Evolutionary conservation across 176 grass and related monocot genomes (phyloP), one percentile per base, ranked within the genome.

Genomic region (Themeda triandra): DNA sequence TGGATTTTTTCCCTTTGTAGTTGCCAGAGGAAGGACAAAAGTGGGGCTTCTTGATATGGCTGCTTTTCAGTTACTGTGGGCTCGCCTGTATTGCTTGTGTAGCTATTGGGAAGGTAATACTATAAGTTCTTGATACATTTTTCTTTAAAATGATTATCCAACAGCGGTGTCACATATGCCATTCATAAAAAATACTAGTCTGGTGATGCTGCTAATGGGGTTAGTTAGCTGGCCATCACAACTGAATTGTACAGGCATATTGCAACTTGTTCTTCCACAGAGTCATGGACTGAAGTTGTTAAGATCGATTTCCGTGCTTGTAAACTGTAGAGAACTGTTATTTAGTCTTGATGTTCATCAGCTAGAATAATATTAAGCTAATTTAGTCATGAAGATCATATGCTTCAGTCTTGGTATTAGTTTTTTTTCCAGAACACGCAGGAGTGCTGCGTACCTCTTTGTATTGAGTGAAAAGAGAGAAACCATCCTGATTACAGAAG

Each of bases 21-120:
- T 80, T 99, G 76, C 93, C 97, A 4, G 93, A 94, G 64, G 92
- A 99, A 96, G 97, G 93, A 42, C 97, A 96, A 77, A 99, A 99
- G 82, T 99, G 97, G 97, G 97, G 92, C 42, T 99, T 99, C 88
- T 86, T 99, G 37, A 99, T 99, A 89, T 99, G 97, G 93, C 73
- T 99, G 68, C 88, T 99, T 54, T 99, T 99, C 76, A 99, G 97
- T 78, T 99, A 99, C 68, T 96, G 93, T 84, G 91, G 91, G 19
- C 90, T 99, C 0, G 82, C 92, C 23, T 96, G 97, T 79, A 99
- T 99, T 86, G 90, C 93, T 14, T 99, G 88, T 44, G 89, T 99
- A 71, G 89, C 93, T 89, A 76, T 91, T 72, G 97, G 92, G 82
- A 99, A 99, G 97, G 96, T 99, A 84, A 17, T 56, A 14, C 70